A percentile compares a stretch with the other conserved stretches of the same genome.
Conservation (phyloP, 2,329 filamentous ascomycete genomes). For the Diaporthe longicolla region DNA sequence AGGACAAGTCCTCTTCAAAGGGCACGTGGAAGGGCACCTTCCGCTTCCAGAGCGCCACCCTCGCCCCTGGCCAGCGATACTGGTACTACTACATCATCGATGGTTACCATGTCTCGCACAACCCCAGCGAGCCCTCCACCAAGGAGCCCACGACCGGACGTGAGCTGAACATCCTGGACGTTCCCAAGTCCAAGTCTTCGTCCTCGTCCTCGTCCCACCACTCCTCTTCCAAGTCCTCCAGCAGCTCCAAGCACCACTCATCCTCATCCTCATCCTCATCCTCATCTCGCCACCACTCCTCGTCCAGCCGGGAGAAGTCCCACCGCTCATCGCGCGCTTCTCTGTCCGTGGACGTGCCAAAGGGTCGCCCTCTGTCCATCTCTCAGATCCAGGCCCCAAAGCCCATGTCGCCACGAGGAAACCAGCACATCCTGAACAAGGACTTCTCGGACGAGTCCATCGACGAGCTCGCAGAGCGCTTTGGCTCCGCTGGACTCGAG, state of each 20-base stretch:
- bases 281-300: constrained; percentile 58
- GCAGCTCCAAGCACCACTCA: constrained; percentile 52
- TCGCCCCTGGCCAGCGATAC: constrained; percentile 92
- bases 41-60: constrained; percentile 89
- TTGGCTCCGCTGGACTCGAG: constrained; percentile 73
- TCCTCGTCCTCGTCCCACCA: constrained; percentile 61
- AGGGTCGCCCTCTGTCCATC: constrained; percentile 88
- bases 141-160: constrained; percentile 97
- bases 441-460: constrained; percentile 82
- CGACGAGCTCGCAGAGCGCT: constrained; percentile 84
- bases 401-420: constrained; percentile 89
- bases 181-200: constrained; percentile 72
- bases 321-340: constrained; percentile 61
- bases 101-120: constrained; percentile 97
- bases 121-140: constrained; percentile 89
- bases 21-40: constrained; percentile 97
- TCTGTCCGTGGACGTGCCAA: constrained; percentile 79
- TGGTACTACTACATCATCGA: constrained; percentile 99
- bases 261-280: constrained; percentile 59
- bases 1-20: constrained; percentile 86
- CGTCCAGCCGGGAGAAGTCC: constrained; percentile 51
- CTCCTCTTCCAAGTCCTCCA: constrained; percentile 60
- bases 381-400: constrained; percentile 93
- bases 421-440: constrained; percentile 86
- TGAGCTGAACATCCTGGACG: constrained; percentile 97